Evolutionary conservation across 331 rosid species (phyloP).

Genomic region (Dryas integrifolia): DNA sequence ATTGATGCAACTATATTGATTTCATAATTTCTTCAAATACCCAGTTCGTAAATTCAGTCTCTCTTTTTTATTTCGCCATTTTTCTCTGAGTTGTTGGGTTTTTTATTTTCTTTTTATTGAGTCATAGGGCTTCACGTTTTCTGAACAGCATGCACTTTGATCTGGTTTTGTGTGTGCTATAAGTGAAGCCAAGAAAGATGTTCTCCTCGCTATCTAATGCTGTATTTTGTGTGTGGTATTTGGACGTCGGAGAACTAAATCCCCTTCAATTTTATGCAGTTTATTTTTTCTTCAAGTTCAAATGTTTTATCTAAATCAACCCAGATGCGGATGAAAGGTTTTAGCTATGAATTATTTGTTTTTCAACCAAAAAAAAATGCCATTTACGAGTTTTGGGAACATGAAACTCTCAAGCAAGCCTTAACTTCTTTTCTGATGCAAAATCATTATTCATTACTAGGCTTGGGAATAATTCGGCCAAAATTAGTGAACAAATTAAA

Average conservation of each 20-base stretch:
- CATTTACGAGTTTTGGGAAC: too few relatives aligned
- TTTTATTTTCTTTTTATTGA: background rate
- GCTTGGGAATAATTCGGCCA: too few relatives aligned
- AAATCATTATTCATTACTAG: too few relatives aligned
- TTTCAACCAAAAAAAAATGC: too few relatives aligned
- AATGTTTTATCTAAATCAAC: too few relatives aligned
- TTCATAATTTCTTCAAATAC: background rate
- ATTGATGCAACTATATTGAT: slow-evolving; percentile 41
- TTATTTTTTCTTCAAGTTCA: background rate
- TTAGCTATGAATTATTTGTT: too few relatives aligned
- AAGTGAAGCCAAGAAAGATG: slow-evolving; percentile 43
- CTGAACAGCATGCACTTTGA: background rate
- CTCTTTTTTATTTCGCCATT: background rate
- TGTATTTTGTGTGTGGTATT: slow-evolving; percentile 30
- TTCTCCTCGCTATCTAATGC: slow-evolving; percentile 71
- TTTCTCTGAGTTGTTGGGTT: background rate
- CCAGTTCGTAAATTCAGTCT: background rate
- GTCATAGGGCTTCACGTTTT: slow-evolving; percentile 37
- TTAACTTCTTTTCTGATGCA: too few relatives aligned
- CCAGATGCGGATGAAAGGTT: too few relatives aligned
- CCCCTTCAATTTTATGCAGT: background rate
- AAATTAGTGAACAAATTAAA: too few relatives aligned
- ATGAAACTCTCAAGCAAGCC: too few relatives aligned
- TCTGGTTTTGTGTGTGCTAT: slow-evolving; percentile 29
- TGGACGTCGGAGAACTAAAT: slow-evolving; percentile 78